These are phyloP conservation scores for Acorus gramineus DNA, from an alignment of 106 monocot species.

Conservation along the genomic window DNA sequence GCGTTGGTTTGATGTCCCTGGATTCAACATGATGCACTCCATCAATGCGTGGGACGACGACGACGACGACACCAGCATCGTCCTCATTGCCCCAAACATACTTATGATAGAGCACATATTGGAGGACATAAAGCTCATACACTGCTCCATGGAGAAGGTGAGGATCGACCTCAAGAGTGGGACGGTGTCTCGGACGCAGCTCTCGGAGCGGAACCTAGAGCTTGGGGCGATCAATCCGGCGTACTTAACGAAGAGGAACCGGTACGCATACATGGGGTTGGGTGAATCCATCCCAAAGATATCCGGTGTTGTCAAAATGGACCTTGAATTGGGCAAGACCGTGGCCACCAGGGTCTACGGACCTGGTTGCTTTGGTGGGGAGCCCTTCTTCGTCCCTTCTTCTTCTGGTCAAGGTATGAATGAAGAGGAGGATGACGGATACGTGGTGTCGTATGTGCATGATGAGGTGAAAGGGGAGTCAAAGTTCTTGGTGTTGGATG, in stretches of 20 bases:
- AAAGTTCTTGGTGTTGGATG: constrained; percentile 71
- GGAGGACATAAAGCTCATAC: constrained; percentile 2
- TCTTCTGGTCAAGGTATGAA: too few relatives aligned
- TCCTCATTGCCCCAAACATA: constrained; percentile 1
- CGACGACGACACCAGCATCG: neutral
- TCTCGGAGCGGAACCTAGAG: constrained; percentile 46
- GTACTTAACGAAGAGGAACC: constrained; percentile 35
- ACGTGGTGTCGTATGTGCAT: constrained; percentile 60
- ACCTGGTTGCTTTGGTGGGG: constrained; percentile 51
- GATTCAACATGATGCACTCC: constrained; percentile 9
- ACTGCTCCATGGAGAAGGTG: constrained; percentile 9
- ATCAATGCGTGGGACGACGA: constrained; percentile 15
- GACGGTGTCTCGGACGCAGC: constrained; percentile 19
- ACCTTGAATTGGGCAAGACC: constrained; percentile 24
- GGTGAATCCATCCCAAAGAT: constrained; percentile 45
- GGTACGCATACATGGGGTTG: constrained; percentile 46
- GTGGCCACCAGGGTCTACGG: constrained; percentile 42
- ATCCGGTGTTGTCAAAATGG: constrained; percentile 51
- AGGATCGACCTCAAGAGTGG: constrained; percentile 1
- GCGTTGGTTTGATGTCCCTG: constrained; percentile 7
- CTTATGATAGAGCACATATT: neutral
- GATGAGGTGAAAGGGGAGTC: constrained; percentile 50
- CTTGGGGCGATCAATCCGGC: constrained; percentile 43
- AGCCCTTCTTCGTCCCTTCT: constrained; percentile 48
- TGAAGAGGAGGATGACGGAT: constrained; percentile 59